phyloP scores from a whole-genome alignment of 108 stramenopile species.

The Pseudonitzschia multiseries region DNA sequence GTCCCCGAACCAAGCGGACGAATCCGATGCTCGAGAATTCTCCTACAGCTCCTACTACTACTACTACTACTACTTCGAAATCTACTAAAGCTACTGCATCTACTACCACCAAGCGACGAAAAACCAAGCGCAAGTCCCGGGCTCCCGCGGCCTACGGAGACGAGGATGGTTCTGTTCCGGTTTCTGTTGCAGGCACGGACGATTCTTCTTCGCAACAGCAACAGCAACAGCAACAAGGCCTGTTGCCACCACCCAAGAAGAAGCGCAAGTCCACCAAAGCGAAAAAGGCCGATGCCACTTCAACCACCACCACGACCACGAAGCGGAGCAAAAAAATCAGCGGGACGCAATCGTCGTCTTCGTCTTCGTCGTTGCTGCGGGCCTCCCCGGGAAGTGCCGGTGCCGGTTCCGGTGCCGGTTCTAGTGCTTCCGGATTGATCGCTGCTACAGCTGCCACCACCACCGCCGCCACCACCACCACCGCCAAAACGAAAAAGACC shows the following conservation, averaged over 20 bases:
- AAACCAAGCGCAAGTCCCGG: constrained; percentile 42
- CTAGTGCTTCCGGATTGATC: neutral
- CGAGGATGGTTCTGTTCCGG: no score
- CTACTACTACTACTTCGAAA: neutral
- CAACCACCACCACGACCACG: neutral
- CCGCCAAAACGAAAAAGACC: neutral
- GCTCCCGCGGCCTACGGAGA: constrained; percentile 24
- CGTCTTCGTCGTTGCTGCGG: no score
- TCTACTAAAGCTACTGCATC: neutral
- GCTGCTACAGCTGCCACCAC: neutral
- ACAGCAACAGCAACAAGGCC: constrained; percentile 13
- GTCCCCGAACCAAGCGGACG: constrained; percentile 29
- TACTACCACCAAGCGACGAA: constrained; percentile 18
- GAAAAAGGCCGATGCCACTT: constrained; percentile 1
- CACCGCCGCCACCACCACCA: neutral
- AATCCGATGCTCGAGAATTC: constrained; percentile 18
- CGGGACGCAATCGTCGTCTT: neutral
- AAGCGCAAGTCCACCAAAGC: constrained; percentile 24
- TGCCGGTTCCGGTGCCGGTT: no score
- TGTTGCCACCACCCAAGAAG: constrained; percentile 19
- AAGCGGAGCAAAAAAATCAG: constrained; percentile 3
- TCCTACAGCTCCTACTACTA: neutral
- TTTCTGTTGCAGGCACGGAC: no score
- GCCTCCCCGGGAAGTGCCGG: no score
- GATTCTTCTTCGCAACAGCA: neutral